Conservation (phyloP, 192 early-diverging fungal species). For the Oehlia diaphana region DNA sequence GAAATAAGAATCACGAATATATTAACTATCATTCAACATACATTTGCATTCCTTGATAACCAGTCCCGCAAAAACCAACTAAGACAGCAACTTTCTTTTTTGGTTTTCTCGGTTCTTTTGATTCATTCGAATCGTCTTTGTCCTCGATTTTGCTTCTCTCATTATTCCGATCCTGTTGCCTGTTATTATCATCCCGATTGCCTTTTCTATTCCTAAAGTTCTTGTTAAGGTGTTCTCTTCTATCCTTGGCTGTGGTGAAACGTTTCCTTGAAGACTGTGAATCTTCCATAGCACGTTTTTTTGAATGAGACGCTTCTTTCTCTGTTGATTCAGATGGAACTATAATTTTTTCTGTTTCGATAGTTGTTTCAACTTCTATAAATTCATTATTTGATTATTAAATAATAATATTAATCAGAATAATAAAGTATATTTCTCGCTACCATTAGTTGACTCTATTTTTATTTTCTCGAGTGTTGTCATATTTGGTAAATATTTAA, state of each 20-base stretch:
- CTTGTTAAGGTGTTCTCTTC: conserved; percentile 11
- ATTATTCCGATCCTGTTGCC: not conserved
- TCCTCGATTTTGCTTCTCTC: not conserved
- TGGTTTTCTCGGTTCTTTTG: conserved; percentile 59
- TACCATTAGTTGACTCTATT: not conserved
- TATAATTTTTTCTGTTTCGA: not conserved
- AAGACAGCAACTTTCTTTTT: conserved; percentile 90
- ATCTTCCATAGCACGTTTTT: not conserved
- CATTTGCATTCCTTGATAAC: conserved; percentile 97
- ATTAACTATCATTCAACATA: conserved; percentile 32
- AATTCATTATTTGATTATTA: not conserved
- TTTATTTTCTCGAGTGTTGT: not conserved
- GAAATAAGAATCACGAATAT: not conserved
- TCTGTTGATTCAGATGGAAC: not conserved
- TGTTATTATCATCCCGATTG: not conserved
- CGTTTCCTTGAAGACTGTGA: not conserved
- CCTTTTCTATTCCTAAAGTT: conserved; percentile 14
- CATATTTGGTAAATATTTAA: not conserved
- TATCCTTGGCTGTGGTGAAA: conserved; percentile 22
- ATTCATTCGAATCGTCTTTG: conserved; percentile 25
- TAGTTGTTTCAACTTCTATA: not conserved
- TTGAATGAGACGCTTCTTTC: not conserved
- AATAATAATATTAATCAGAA: not conserved
- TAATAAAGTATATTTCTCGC: not conserved
- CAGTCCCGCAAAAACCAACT: conserved; percentile 93